Base-by-base conservation (phyloP, 2,329 filamentous ascomycete species). In the Ophiostoma angusticollis region DNA sequence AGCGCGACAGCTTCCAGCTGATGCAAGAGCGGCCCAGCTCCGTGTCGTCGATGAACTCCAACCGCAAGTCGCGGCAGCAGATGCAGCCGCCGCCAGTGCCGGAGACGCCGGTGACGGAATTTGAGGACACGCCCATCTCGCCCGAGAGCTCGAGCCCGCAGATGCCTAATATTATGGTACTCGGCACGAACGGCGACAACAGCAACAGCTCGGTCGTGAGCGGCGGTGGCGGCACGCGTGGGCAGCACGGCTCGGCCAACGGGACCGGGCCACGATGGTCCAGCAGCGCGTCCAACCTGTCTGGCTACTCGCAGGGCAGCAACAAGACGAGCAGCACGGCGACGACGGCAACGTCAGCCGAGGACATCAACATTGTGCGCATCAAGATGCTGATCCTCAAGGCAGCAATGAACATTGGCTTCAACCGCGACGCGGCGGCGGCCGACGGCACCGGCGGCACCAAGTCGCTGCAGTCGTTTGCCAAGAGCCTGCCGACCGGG, bases 91-190 rank as follows among this genome's bases (percentile, higher is more conserved):
- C 58, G 3, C 60, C 62, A 2, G 70, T 78, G 5, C 87, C 87
- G 1, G 89, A 96, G 60, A 96, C 87, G 0, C 87, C 87, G 0
- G 89, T 89, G 1, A 96, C 87, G 5, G 86, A 95, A 49, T 95
- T 95, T 50, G 89, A 95, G 56, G 87, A 96, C 54, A 85, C 81
- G 0, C 79, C 84, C 4, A 74, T 85, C 31, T 93, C 86, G 0
- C 81, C 82, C 0, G 84, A 89, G 40, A 83, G 83, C 47, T 74
- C 79, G 31, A 80, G 73, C 7, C 74, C 79, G 0, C 78, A 77
- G 28, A 73, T 86, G 39, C 73, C 85, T 37, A 87, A 85, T 6
- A 93, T 94, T 52, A 94, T 95, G 49, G 69, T 94, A 37, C 79
- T 95, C 0, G 85, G 85, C 3, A 81, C 84, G 5, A 69, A 67